These are phyloP conservation scores for Scheffersomyces coipomensis DNA, from an alignment of 805 yeast species.

Conservation along the genomic window DNA sequence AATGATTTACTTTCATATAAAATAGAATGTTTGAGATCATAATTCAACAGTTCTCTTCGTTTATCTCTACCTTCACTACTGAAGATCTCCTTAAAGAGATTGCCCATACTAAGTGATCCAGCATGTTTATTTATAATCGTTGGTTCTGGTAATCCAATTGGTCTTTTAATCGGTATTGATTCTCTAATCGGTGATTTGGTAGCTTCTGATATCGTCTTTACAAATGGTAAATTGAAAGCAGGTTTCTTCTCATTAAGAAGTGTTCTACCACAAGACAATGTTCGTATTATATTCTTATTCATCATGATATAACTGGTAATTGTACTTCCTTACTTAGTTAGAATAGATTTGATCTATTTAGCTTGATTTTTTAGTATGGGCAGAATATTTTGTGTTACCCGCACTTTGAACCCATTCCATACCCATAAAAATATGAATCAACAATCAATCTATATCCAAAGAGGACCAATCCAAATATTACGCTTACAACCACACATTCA, in stretches of 20 bases:
- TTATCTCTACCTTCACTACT: conserved; percentile 34
- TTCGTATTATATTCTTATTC: background rate
- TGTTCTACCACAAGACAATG: conserved; percentile 1
- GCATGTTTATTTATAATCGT: conserved; percentile 20
- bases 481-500: too few species aligned
- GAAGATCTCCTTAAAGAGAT: conserved; percentile 24
- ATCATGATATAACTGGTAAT: background rate
- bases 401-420: too few species aligned
- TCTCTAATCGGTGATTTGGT: conserved; percentile 37
- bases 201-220: conserved; percentile 34
- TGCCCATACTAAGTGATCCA: conserved; percentile 12
- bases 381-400: too few species aligned
- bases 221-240: conserved; percentile 23
- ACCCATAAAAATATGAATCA: too few species aligned
- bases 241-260: background rate
- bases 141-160: conserved; percentile 38
- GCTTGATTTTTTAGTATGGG: too few species aligned
- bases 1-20: conserved; percentile 45
- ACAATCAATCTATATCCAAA: too few species aligned
- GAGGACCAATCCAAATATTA: too few species aligned
- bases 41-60: conserved; percentile 38
- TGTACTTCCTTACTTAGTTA: too few species aligned
- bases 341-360: too few species aligned
- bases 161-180: conserved; percentile 28
- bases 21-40: conserved; percentile 43